Evolutionary conservation across 176 grass and related monocot genomes (phyloP), one percentile per base, ranked within the genome.

Genomic region (Ensete ventricosum): DNA sequence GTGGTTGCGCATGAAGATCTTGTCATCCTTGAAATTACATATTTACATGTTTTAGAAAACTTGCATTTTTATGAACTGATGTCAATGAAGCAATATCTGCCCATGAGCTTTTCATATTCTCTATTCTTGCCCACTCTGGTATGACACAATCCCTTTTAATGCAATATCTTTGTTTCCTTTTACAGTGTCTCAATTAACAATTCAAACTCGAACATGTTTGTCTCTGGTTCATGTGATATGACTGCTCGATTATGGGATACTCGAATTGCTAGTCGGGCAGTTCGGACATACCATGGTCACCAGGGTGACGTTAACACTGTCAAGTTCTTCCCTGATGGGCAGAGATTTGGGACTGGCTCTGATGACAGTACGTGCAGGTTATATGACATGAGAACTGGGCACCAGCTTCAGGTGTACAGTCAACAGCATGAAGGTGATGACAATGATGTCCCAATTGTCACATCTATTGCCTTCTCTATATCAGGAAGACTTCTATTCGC

Each of bases 401-500:
- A 99, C 81, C 95, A 99, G 80, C 95, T 99, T 83, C 95, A 99
- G 73, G 86, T 91, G 25, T 99, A 99, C 81, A 77, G 34, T 77
- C 76, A 81, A 76, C 88, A 85, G 69, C 82, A 74, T 62, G 74
- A 83, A 73, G 83, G 75, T 78, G 85, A 89, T 68, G 86, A 89
- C 81, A 85, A 87, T 77, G 95, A 89, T 58, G 79, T 87, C 11
- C 86, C 88, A 54, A 86, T 62, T 60, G 95, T 94, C 78, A 99
- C 88, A 77, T 99, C 95, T 62, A 88, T 99, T 29, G 95, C 95
- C 8, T 99, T 94, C 64, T 99, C 95, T 11, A 91, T 99, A 83
- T 99, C 95, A n/a, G 95, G 95, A 82, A 90, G 95, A 72, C 88
- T 99, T 65, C 88, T 99, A 73, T 98, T 99, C 87, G 86, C 88